Conservation (phyloP, 2,329 filamentous ascomycete species). For the Chrysoporthe puriensis region DNA sequence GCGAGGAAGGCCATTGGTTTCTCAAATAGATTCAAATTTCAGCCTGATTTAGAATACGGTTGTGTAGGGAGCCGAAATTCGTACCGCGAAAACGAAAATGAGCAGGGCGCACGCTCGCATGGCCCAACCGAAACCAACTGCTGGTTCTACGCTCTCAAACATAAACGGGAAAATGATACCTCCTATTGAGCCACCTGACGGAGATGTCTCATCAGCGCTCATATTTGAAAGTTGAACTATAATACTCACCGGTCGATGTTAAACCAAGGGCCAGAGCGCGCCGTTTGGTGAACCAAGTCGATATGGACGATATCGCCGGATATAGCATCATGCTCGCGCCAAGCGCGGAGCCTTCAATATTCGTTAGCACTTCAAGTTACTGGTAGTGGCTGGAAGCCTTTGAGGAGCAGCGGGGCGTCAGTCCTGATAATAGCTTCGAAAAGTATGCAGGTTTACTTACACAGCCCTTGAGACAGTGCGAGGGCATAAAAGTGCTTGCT, state of each 20-base stretch:
- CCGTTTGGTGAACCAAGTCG: constrained; percentile 32
- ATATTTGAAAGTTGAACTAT: too few relatives aligned
- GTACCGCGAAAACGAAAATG: constrained; percentile 30
- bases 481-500: constrained; percentile 30
- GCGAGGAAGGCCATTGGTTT: not conserved
- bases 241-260: constrained; percentile 14
- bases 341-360: constrained; percentile 21
- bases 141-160: constrained; percentile 33
- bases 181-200: constrained; percentile 34
- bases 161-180: constrained; percentile 39
- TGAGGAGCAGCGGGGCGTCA: not conserved
- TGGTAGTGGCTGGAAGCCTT: not conserved
- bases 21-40: too few relatives aligned
- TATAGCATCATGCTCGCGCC: constrained; percentile 28
- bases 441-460: constrained; percentile 12
- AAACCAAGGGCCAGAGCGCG: constrained; percentile 35
- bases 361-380: not conserved
- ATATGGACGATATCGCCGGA: constrained; percentile 16
- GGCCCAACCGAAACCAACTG: constrained; percentile 36
- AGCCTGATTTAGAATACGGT: too few relatives aligned
- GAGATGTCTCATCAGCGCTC: not conserved
- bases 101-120: constrained; percentile 37
- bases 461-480: constrained; percentile 30
- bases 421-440: not conserved
- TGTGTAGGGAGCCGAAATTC: not conserved